phyloP scores from a whole-genome alignment of 2,329 filamentous ascomycete species.

The Teratosphaeria nubilosa region DNA sequence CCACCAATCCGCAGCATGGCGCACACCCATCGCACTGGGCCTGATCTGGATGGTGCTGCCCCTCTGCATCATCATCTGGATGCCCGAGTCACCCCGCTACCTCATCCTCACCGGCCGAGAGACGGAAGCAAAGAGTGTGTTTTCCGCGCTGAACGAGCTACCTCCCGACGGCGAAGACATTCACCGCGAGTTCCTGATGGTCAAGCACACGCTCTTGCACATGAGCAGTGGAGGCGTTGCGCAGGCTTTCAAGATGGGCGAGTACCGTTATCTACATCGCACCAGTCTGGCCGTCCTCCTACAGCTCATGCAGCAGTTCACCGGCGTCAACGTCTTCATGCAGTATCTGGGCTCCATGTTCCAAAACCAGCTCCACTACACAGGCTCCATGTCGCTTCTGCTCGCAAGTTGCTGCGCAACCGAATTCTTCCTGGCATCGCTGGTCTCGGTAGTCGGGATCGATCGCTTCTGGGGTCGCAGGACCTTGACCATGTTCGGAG shows the following conservation, averaged over 20 bases:
- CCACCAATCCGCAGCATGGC: conserved; percentile 18
- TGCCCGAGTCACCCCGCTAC: conserved; percentile 31
- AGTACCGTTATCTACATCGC: conserved; percentile 25
- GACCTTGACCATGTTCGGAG: conserved; percentile 24
- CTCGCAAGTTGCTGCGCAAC: conserved; percentile 27
- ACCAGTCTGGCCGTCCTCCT: conserved; percentile 22
- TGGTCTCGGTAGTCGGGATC: conserved; percentile 37
- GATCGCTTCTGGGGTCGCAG: conserved; percentile 25
- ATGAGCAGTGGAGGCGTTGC: conserved; percentile 21
- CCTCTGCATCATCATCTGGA: conserved; percentile 12
- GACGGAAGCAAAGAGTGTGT: conserved; percentile 39
- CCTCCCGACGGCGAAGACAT: conserved; percentile 36
- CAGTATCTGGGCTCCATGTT: conserved; percentile 36
- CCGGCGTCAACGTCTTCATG: conserved; percentile 28
- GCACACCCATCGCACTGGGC: conserved; percentile 20
- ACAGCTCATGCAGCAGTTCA: conserved; percentile 26
- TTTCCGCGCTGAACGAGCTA: conserved; percentile 38
- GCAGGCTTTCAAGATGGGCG: conserved; percentile 20
- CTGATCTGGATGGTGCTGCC: conserved; percentile 17
- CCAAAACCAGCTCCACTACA: conserved; percentile 24
- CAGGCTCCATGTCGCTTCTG: conserved; percentile 21
- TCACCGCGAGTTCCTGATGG: conserved; percentile 39
- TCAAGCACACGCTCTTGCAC: conserved; percentile 44
- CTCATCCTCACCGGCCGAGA: conserved; percentile 46
- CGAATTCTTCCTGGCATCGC: conserved; percentile 42